Evolutionary conservation across 257 asterid genomes (phyloP).

Genomic region (Petrea volubilis): DNA sequence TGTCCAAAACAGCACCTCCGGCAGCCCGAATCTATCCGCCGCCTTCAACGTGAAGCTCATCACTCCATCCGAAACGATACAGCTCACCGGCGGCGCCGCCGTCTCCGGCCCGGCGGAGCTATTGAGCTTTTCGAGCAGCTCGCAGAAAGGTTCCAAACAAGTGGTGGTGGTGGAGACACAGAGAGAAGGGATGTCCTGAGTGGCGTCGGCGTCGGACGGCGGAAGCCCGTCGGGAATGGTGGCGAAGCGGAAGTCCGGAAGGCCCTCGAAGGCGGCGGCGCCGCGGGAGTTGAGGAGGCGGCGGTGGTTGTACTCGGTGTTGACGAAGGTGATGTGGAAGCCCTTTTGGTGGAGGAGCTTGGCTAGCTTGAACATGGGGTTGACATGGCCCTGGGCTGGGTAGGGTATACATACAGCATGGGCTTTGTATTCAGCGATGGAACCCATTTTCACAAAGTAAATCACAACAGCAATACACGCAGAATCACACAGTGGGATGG

Average conservation of each 20-base stretch:
- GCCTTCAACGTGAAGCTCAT: constrained; percentile 53
- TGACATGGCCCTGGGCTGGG: constrained; percentile 47
- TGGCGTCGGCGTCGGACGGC: constrained; percentile 42
- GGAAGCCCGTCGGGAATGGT: constrained; percentile 51
- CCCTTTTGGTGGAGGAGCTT: constrained; percentile 52
- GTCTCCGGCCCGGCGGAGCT: not conserved
- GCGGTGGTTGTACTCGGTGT: constrained; percentile 59
- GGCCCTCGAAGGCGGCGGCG: constrained; percentile 33
- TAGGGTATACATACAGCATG: constrained; percentile 46
- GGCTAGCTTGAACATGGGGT: constrained; percentile 58
- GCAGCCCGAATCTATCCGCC: constrained; percentile 49
- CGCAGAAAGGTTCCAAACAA: constrained; percentile 49
- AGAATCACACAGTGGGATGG: not conserved
- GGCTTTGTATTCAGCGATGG: constrained; percentile 13
- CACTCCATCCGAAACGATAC: constrained; percentile 50
- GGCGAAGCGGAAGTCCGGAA: constrained; percentile 42
- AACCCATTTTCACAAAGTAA: constrained; percentile 23
- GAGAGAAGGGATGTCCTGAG: constrained; percentile 49
- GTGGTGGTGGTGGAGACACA: constrained; percentile 37
- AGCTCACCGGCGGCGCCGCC: constrained; percentile 54
- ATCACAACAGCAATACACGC: not conserved
- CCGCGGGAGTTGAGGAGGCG: constrained; percentile 52
- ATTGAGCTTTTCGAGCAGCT: constrained; percentile 37
- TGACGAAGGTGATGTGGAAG: constrained; percentile 54
- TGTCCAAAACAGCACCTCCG: constrained; percentile 51